Evolutionary conservation across 2,329 filamentous ascomycete genomes (phyloP).

Genomic region (Aspergillus sp.): DNA sequence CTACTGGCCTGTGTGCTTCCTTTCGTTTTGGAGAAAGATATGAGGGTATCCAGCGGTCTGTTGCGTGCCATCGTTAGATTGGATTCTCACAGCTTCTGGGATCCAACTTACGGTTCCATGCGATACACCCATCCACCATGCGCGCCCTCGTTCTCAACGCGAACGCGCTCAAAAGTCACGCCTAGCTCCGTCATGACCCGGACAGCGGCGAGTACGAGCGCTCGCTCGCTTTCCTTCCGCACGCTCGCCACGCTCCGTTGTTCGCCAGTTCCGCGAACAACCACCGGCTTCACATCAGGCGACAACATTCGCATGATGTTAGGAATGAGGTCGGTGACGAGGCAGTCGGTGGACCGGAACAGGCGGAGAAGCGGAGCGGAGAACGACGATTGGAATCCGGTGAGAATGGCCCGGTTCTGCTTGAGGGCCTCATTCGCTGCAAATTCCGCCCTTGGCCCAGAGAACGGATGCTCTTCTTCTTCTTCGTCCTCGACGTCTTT

Average conservation of each 20-base stretch:
- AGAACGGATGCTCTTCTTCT: slow-evolving; percentile 67
- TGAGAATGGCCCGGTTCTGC: slow-evolving; percentile 71
- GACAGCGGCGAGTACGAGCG: slow-evolving; percentile 75
- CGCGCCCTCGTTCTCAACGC: slow-evolving; percentile 68
- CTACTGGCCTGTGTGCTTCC: slow-evolving; percentile 44
- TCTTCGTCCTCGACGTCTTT: slow-evolving; percentile 44
- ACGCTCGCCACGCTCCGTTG: slow-evolving; percentile 75
- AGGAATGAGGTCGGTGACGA: slow-evolving; percentile 80
- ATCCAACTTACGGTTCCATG: slow-evolving; percentile 73
- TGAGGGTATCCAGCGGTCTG: slow-evolving; percentile 71
- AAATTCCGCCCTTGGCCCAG: slow-evolving; percentile 78
- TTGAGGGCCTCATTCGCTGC: slow-evolving; percentile 78
- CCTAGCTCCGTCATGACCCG: slow-evolving; percentile 80
- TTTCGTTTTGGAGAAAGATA: slow-evolving; percentile 56
- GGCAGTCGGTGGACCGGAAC: slow-evolving; percentile 75
- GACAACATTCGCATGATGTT: slow-evolving; percentile 81
- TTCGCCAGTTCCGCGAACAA: slow-evolving; percentile 70
- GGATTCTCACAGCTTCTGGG: too few relatives aligned
- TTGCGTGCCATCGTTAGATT: background rate
- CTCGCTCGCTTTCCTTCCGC: slow-evolving; percentile 79
- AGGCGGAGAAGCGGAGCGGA: slow-evolving; percentile 69
- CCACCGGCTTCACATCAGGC: slow-evolving; percentile 86
- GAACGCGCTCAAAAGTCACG: slow-evolving; percentile 75
- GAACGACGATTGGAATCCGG: slow-evolving; percentile 69
- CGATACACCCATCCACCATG: slow-evolving; percentile 78